Base-by-base conservation (phyloP, 2,329 filamentous ascomycete species). In the Colletotrichum cordylinicola region DNA sequence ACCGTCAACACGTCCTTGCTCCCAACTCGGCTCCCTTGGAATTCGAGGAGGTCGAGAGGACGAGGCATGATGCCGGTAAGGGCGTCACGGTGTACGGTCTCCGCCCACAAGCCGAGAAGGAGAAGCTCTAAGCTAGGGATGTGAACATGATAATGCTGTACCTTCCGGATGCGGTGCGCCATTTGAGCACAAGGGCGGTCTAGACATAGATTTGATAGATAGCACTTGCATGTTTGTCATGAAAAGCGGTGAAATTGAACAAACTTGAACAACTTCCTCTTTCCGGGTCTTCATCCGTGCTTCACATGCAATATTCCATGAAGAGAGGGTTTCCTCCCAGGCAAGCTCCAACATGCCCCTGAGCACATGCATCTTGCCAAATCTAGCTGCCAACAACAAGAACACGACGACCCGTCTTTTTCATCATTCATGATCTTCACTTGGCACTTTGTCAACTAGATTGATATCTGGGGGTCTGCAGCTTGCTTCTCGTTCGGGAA, bases 1-100 rank as follows among this genome's bases (percentile, higher is more conserved):
- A 98, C 84, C 89, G 94, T 27, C 90, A 93, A 68, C 91, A 91
- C 79, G 87, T 98, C 24, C 82, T 92, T 48, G 84, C 83, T 33
- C 83, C 80, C 35, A 82, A 83, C 33, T 82, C 80, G 0, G 73
- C 80, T 5, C 82, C 77, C 62, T 81, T 87, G n/a, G 78, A 80
- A 33, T 77, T 87, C 15, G 85, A 87, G 67, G 85, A 87, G 80
- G 78, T 83, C 10, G 85, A 86, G 78, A 55, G 68, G 39, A 75
- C 68, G 33, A 72, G 77, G 52, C 74, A 74, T 16, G 74, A 76
- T n/a, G 70, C 74, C 10, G 74, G 74, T 21, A 39, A 31, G 64
- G 74, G 74, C 7, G 58, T 64, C 15, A 76, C 70, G 4, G 74
- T 76, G 7, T 76, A 76, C 29, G 74, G 74, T 35, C 27, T 67